Evolutionary conservation across 1,139 yeast species (phyloP), one percentile per base, ranked within the genome.

Genomic region (Candida pseudoviswanathii): DNA sequence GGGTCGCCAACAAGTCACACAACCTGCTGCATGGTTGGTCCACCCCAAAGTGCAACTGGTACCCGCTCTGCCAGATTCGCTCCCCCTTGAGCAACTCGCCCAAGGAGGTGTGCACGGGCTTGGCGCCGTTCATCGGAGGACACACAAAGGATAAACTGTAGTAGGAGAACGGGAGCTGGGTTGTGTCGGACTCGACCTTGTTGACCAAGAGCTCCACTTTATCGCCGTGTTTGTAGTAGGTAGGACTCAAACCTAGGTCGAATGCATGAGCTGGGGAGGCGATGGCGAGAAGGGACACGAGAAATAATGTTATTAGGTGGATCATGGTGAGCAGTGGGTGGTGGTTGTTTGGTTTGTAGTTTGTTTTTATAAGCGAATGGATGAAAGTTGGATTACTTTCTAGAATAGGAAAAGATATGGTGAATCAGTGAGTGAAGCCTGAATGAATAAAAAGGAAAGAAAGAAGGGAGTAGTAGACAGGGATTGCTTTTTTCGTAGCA

Each of bases 71-170:
- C 85, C 89, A 84, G 46, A 86, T 80, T 48, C 96, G 73, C 60
- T 91, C 96, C 5, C 97, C 97, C 50, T 86, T 76, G 43, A 90
- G 73, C 25, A 91, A 84, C 57, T 89, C 95, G 7, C 92, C 90
- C 30, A 90, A 64, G 5, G 91, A 85, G 46, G 89, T 66, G 53
- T 86, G 86, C 24, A 86, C 70, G 0, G 91, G 85, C 51, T 78
- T 77, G 32, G 81, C 76, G 3, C 68, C 67, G 9, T 67, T 60
- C 3, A 81, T 74, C 1, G 89, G 85, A 0, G 90, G 90, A 67
- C 97, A 91, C 4, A 89, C 86, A 66, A 90, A 91, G 2, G 89
- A 89, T 46, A 90, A 71, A 51, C 84, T 89, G 64, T 85, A 83
- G 63, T 88, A 91, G 1, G 88, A 84, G 62, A 75, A 88, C 0